Evolutionary conservation across 176 grass and related monocot genomes (phyloP), one percentile per base, ranked within the genome.

Genomic region (Oryza glumipatula): DNA sequence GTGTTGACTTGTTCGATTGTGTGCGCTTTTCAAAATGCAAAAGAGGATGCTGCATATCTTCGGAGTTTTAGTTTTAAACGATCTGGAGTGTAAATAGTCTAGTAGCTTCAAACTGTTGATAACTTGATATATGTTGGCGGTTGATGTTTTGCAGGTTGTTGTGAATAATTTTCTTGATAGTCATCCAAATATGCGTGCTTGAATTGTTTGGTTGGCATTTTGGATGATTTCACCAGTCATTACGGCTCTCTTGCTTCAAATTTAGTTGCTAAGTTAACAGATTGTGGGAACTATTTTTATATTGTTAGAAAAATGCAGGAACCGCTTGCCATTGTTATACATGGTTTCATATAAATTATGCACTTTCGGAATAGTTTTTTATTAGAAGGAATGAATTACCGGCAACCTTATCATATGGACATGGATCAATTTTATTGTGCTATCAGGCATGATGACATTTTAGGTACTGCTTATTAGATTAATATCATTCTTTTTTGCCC

Each of bases 181-280:
- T 36, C 45, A 21, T 15, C 17, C 44, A 6, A n/a, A 36, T 51
- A 38, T 24, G 11, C 22, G 10, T 3, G 15, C 52, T 7, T 2
- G 7, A 26, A 56, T 38, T 47, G 10, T 47, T 47, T 47, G 10
- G 46, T 47, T 3, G 10, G 2, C 11, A 47, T 3, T 47, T 47
- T 47, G 46, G 46, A 47, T 47, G 46, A 47, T 13, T 47, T 11
- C 44, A 9, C 10, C 35, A 36, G 35, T 36, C 35, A 36, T 36
- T 36, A 36, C 4, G 4, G 35, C 44, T 45, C 44, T 13, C 32
- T 12, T 81, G 21, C 22, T 3, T 24, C 65, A 43, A 60, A 68
- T 87, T n/a, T 67, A 81, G 45, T 32, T 81, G 63, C 30, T 74
- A 2, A 68, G 12, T 81, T 21, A 38, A 43, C 16, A 56, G 63